phyloP scores from a whole-genome alignment of 306 rosid genomes.

The Morella rubra region DNA sequence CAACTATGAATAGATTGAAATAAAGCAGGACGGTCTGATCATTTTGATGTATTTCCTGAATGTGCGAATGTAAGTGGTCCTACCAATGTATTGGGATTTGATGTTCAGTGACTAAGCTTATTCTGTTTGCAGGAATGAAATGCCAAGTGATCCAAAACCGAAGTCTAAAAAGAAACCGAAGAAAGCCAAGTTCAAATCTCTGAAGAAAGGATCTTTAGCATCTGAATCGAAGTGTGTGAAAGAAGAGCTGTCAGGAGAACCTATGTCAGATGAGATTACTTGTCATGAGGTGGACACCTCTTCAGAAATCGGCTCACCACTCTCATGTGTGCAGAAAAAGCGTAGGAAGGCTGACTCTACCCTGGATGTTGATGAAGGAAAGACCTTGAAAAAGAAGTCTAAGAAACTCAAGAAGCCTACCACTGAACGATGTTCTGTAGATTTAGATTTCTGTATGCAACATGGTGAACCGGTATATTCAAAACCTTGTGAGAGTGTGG shows the following conservation, averaged over 20 bases:
- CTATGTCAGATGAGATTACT: slow-evolving; percentile 54
- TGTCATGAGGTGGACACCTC: slow-evolving; percentile 36
- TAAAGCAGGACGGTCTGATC: background rate
- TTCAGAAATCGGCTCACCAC: slow-evolving; percentile 53
- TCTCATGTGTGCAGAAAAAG: slow-evolving; percentile 57
- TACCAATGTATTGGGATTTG: slow-evolving; percentile 1
- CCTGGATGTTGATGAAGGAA: slow-evolving; percentile 52
- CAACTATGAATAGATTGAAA: background rate
- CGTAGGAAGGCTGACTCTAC: slow-evolving; percentile 59
- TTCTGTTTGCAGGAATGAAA: slow-evolving; percentile 49
- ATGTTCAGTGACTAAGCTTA: background rate
- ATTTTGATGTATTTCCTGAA: slow-evolving; percentile 3
- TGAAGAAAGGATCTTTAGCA: slow-evolving; percentile 80
- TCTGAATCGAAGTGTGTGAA: slow-evolving; percentile 63
- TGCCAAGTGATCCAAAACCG: slow-evolving; percentile 58
- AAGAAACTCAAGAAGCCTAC: slow-evolving; percentile 69
- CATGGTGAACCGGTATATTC: slow-evolving; percentile 56
- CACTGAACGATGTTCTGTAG: slow-evolving; percentile 49
- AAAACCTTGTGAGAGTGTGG: slow-evolving; percentile 47
- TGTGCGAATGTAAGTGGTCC: slow-evolving; percentile 22
- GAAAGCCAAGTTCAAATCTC: slow-evolving; percentile 88
- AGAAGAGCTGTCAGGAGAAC: slow-evolving; percentile 54
- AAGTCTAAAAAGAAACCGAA: slow-evolving; percentile 86
- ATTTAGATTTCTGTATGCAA: slow-evolving; percentile 64
- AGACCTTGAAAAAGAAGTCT: slow-evolving; percentile 60